These are phyloP conservation scores for Cudoniella acicularis DNA, from an alignment of 495 filamentous ascomycete species.

Conservation along the genomic window DNA sequence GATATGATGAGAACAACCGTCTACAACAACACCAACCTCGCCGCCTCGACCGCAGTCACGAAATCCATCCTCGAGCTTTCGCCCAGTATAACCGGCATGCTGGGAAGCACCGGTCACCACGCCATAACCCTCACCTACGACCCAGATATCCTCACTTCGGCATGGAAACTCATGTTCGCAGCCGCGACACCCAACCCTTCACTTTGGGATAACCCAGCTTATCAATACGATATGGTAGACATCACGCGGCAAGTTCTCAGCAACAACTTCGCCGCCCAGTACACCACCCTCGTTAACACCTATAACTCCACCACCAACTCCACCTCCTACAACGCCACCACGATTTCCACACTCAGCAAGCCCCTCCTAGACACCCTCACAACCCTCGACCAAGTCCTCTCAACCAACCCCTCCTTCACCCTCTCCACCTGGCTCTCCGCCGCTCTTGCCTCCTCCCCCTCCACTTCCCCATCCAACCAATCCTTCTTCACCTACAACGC, in stretches of 20 bases:
- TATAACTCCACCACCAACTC: conserved; percentile 28
- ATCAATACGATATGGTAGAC: conserved; percentile 48
- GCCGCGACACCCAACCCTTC: conserved; percentile 28
- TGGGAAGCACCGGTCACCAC: conserved; percentile 38
- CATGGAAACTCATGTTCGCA: conserved; percentile 38
- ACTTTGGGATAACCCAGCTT: conserved; percentile 44
- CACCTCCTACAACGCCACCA: neutral
- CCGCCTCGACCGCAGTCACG: conserved; percentile 33
- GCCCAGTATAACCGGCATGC: conserved; percentile 36
- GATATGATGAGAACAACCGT: conserved; percentile 43
- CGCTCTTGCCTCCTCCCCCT: conserved; percentile 34
- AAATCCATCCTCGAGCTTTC: conserved; percentile 45
- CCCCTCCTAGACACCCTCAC: conserved; percentile 32
- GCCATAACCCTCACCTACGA: conserved; percentile 43
- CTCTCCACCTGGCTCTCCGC: conserved; percentile 40
- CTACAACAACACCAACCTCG: conserved; percentile 50
- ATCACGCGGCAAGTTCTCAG: conserved; percentile 47
- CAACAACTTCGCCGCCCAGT: conserved; percentile 42
- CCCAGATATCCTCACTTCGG: conserved; percentile 34
- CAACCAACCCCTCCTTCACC: conserved; percentile 41
- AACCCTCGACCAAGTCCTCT: conserved; percentile 42
- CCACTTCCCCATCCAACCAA: conserved; percentile 25
- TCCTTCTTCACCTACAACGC: conserved; percentile 48
- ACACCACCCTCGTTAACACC: conserved; percentile 34
- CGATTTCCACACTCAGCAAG: conserved; percentile 25